phyloP scores from a whole-genome alignment of 352 stramenopile genomes.

The Albugo laibachii region DNA sequence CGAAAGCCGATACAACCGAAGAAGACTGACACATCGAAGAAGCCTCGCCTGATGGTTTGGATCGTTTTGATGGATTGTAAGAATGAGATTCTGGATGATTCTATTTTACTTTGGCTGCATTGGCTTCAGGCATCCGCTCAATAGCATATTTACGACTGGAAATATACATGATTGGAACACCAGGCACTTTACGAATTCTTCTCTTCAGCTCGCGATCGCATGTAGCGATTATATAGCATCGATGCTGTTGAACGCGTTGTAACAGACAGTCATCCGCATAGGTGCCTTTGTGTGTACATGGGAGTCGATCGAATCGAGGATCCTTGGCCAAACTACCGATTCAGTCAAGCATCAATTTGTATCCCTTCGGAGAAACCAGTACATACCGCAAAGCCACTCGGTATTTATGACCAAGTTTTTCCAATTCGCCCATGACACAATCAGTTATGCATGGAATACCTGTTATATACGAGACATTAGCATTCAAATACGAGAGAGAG shows the following conservation, averaged over 20 bases:
- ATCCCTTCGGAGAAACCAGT: not conserved
- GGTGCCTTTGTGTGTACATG: conserved; percentile 95
- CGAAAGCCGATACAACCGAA: conserved; percentile 18
- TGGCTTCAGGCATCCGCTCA: conserved; percentile 96
- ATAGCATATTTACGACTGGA: conserved; percentile 98
- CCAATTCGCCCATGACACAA: conserved; percentile 99
- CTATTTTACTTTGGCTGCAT: conserved; percentile 78
- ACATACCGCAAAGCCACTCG: conserved; percentile 54
- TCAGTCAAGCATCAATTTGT: not conserved
- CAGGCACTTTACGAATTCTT: conserved; percentile 97
- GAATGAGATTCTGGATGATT: not conserved
- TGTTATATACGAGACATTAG: not conserved
- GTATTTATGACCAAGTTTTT: conserved; percentile 99
- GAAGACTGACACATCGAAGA: conserved; percentile 2
- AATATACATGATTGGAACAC: conserved; percentile 99
- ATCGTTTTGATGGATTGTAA: not conserved
- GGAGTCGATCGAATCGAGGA: conserved; percentile 94
- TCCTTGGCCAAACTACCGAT: conserved; percentile 87
- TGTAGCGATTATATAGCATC: conserved; percentile 98
- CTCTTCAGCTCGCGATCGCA: conserved; percentile 99
- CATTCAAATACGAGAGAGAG: not conserved
- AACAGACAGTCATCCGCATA: conserved; percentile 99
- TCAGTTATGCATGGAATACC: conserved; percentile 94
- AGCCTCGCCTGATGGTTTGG: not conserved
- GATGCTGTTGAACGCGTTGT: conserved; percentile 81